Evolutionary conservation across 352 stramenopile species (phyloP).

Genomic region (Plasmopara halstedii): DNA sequence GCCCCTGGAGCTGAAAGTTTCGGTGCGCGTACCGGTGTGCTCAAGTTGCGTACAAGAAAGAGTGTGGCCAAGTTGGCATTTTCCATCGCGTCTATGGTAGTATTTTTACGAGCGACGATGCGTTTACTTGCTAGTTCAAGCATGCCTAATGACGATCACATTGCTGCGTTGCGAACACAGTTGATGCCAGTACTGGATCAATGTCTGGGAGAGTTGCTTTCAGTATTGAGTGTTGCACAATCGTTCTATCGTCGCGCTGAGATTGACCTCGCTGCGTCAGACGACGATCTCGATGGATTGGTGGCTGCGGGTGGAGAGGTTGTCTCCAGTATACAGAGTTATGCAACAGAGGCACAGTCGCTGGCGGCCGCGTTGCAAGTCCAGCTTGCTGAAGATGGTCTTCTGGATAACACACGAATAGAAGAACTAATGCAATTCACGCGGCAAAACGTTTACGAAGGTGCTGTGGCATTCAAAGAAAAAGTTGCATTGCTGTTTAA

Average conservation of each 20-base stretch:
- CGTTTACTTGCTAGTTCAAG: conserved; percentile 21
- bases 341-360: conserved; percentile 37
- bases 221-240: conserved; percentile 41
- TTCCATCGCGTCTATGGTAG: conserved; percentile 50
- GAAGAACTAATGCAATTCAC: conserved; percentile 41
- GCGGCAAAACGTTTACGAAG: conserved; percentile 33
- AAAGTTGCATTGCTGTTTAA: conserved; percentile 61
- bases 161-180: conserved; percentile 20
- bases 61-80: conserved; percentile 47
- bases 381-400: conserved; percentile 21
- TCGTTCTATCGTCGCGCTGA: conserved; percentile 58
- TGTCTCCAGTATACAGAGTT: conserved; percentile 45
- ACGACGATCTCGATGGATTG: conserved; percentile 60
- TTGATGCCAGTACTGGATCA: conserved; percentile 33
- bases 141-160: conserved; percentile 21
- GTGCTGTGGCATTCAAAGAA: conserved; percentile 53
- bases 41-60: conserved; percentile 55
- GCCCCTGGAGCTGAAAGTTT: conserved; percentile 36
- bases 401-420: conserved; percentile 7
- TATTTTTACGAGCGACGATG: conserved; percentile 29
- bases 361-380: conserved; percentile 36
- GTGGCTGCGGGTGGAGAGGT: conserved; percentile 56
- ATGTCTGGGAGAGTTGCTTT: conserved; percentile 35
- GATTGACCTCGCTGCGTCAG: conserved; percentile 54
- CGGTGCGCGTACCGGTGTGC: conserved; percentile 39